phyloP scores from a whole-genome alignment of 176 grass and related monocot species.

The Otatea glauca region DNA sequence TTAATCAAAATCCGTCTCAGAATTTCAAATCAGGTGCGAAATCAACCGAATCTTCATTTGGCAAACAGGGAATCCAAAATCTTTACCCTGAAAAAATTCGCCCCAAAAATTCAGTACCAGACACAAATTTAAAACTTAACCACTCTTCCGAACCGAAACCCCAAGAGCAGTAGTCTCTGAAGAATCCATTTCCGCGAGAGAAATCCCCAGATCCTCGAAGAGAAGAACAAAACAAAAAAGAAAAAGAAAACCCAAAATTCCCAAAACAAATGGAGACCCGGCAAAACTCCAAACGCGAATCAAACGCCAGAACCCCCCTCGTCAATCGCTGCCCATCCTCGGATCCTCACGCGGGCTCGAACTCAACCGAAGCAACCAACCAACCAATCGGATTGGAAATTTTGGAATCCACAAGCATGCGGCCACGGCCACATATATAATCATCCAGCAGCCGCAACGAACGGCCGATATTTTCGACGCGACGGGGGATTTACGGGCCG shows the following conservation, averaged over 20 bases:
- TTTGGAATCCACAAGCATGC: not conserved
- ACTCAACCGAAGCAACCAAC: conserved; percentile 7
- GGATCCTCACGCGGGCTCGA: conserved; percentile 2
- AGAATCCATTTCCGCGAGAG: not conserved
- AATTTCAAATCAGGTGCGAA: not conserved
- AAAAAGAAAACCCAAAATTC: not conserved
- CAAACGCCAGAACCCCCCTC: not conserved
- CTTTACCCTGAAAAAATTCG: not conserved
- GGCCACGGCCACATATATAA: conserved; percentile 36
- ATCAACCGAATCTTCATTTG: not conserved
- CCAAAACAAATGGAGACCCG: not conserved
- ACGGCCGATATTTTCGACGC: not conserved
- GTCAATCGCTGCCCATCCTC: conserved; percentile 33
- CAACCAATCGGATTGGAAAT: not conserved
- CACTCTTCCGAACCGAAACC: not conserved
- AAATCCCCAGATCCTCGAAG: conserved; percentile 9
- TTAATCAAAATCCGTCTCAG: not conserved
- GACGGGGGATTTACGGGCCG: not conserved
- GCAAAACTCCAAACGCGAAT: not conserved
- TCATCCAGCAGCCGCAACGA: not conserved
- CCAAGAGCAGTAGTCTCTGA: not conserved
- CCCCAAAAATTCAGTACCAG: not conserved
- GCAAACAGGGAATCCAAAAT: conserved; percentile 29
- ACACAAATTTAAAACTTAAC: not conserved
- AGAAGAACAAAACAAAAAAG: not conserved